Percentiles rank a stretch among this genome's conserved stretches.
Conservation (phyloP, 176 grass and related monocot species). For the Phoenix dactylifera region DNA sequence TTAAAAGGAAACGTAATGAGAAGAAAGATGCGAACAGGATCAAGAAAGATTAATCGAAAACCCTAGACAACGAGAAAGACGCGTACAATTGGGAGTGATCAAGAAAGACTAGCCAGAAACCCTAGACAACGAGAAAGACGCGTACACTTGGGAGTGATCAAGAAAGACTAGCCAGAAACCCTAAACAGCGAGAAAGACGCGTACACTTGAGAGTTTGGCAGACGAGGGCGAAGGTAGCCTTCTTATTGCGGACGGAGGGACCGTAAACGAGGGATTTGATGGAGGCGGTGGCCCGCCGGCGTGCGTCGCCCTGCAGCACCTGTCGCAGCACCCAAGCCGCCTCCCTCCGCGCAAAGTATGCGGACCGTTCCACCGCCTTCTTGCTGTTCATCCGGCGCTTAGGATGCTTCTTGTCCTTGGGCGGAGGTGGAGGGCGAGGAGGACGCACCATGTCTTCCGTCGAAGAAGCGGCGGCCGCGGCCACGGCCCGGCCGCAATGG, state of each 20-base stretch:
- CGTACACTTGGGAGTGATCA: too few species aligned
- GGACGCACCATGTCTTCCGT: not conserved
- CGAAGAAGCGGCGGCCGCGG: too few species aligned
- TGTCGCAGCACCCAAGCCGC: constrained; percentile 77
- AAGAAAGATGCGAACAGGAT: too few species aligned
- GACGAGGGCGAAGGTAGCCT: constrained; percentile 79
- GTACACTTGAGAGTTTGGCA: constrained; percentile 93
- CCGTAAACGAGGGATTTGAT: constrained; percentile 86
- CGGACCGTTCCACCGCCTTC: constrained; percentile 53
- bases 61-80: too few species aligned
- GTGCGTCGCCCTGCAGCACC: constrained; percentile 65
- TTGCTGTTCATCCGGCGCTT: constrained; percentile 43
- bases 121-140: too few species aligned
- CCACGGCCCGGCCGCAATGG: too few species aligned
- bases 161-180: too few species aligned
- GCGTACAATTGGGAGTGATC: too few species aligned
- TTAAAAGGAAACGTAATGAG: too few species aligned
- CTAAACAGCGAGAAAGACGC: not conserved
- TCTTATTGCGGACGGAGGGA: constrained; percentile 79
- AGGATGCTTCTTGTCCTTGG: not conserved
- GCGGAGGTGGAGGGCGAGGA: not conserved
- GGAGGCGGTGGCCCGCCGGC: constrained; percentile 43
- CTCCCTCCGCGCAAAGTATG: constrained; percentile 91
- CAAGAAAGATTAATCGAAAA: too few species aligned
- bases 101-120: too few species aligned